Percentiles rank a stretch among this genome's conserved stretches.
Conservation (phyloP, 192 early-diverging fungal genomes). For the Coemansia asiatica region DNA sequence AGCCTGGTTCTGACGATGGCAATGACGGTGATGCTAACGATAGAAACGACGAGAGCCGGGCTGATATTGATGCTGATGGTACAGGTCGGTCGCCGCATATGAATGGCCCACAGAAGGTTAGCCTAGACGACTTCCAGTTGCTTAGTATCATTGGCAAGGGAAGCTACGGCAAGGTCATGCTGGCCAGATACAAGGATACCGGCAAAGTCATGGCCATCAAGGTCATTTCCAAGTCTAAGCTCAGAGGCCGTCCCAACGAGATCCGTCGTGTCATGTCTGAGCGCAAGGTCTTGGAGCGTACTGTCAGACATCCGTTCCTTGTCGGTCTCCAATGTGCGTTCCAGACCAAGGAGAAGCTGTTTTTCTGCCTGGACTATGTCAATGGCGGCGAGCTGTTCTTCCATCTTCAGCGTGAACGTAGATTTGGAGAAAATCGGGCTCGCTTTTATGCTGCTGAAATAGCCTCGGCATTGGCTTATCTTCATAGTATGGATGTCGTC, state of each 20-base stretch:
- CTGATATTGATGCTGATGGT: background rate
- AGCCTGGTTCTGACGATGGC: background rate
- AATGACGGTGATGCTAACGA: background rate
- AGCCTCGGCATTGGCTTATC: conserved; percentile 54
- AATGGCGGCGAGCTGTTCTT: conserved; percentile 75
- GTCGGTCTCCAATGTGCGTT: conserved; percentile 73
- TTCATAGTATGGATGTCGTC: conserved; percentile 62
- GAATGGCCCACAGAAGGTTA: conserved; percentile 15
- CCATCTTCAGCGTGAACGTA: conserved; percentile 66
- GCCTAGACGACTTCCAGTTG: conserved; percentile 57
- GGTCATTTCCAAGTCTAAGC: conserved; percentile 60
- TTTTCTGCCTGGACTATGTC: conserved; percentile 70
- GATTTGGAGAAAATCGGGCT: conserved; percentile 62
- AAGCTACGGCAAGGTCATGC: conserved; percentile 66
- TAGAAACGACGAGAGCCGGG: background rate
- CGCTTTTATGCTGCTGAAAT: conserved; percentile 60
- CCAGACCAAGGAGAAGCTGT: conserved; percentile 71
- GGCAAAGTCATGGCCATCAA: conserved; percentile 60
- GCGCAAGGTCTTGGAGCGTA: conserved; percentile 60
- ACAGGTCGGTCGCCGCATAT: background rate
- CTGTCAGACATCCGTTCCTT: conserved; percentile 62
- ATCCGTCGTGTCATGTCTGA: conserved; percentile 65
- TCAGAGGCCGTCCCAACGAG: conserved; percentile 57
- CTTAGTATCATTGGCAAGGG: conserved; percentile 68
- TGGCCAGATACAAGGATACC: conserved; percentile 65